A percentile compares a stretch with the other conserved stretches of the same genome.
These are phyloP conservation scores for Saposhnikovia divaricata DNA, from an alignment of 129 eudicot species.

Conservation along the genomic window DNA sequence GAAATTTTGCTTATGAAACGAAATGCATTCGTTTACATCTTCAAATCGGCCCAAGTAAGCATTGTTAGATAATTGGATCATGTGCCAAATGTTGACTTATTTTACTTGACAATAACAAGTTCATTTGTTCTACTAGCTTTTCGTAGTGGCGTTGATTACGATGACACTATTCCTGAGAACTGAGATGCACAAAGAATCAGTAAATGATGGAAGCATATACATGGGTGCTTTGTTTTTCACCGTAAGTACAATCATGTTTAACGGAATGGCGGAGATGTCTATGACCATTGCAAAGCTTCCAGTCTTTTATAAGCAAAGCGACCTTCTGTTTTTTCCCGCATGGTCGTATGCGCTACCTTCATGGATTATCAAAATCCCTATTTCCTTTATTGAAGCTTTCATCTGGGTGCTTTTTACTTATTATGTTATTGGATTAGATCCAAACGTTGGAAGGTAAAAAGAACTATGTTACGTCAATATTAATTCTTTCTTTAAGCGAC, in stretches of 20 bases:
- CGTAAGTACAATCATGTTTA: constrained; percentile 36
- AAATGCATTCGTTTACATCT: constrained; percentile 65
- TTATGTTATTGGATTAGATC: constrained; percentile 73
- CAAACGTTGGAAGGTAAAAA: constrained; percentile 52
- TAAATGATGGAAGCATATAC: constrained; percentile 38
- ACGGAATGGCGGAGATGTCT: constrained; percentile 60
- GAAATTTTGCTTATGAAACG: constrained; percentile 77
- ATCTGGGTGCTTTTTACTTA: constrained; percentile 54
- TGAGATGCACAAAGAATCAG: constrained; percentile 36
- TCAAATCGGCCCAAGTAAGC: constrained; percentile 59
- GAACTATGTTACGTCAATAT: neutral
- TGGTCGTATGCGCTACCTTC: constrained; percentile 72
- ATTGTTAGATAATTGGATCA: neutral
- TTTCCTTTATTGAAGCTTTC: constrained; percentile 46
- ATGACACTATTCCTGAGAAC: constrained; percentile 68
- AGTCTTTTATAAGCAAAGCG: constrained; percentile 72
- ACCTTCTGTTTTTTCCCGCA: constrained; percentile 60
- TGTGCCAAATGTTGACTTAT: neutral
- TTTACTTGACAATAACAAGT: neutral
- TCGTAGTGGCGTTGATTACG: constrained; percentile 25
- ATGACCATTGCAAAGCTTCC: constrained; percentile 84
- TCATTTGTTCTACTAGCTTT: constrained; percentile 29
- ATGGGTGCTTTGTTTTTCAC: constrained; percentile 47
- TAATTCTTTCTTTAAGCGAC: neutral
- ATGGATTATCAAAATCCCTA: constrained; percentile 66